Evolutionary conservation across 163 green algal genomes (phyloP), one percentile per base, ranked within the genome.

Genomic region (Scenedesmus sp.): DNA sequence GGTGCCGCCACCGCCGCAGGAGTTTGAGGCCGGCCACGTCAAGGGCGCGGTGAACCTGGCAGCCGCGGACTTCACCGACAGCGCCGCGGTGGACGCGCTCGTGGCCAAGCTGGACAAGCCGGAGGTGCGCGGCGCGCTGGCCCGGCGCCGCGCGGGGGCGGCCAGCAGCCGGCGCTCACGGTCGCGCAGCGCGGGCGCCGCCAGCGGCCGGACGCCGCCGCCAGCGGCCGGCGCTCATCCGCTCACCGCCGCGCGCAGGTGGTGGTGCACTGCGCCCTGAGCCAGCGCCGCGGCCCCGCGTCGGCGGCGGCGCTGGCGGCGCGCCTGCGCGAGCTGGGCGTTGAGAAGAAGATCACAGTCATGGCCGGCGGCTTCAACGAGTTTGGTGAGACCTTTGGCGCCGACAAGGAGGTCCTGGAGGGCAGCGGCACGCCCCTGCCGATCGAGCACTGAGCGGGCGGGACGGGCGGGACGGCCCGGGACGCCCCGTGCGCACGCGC

Each of bases 41-140:
- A 77, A 77, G 34, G 51, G 67, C 9, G 67, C 51, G 17, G 4
- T 77, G 18, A 77, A 77, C 67, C 51, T 77, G n/a, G 67, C 64
- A 34, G 56, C 34, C 67, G 56, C 33, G 26, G 20, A 51, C 13
- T 77, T 77, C 11, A 36, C 29, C 17, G 26, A 77, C 34, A 66
- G 18, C 1, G 18, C 51, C 51, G 34, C 31, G n/a, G 3, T 77
- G 20, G 67, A 77, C 33, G 54, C 64, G n/a, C 67, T 77, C 3
- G 34, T 77, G 11, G 51, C 64, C 34, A 33, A 77, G 51, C 31
- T 77, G 51, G 14, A 50, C n/a, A n/a, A n/a, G n/a, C n/a, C n/a
- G n/a, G n/a, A n/a, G n/a, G n/a, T n/a, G n/a, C n/a, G n/a, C n/a
- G n/a, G n/a, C n/a, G n/a, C n/a, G n/a, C n/a, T n/a, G n/a, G n/a